Base-by-base conservation (phyloP, 768 basidiomycete species). In the Peribolospora kevripleyi region DNA sequence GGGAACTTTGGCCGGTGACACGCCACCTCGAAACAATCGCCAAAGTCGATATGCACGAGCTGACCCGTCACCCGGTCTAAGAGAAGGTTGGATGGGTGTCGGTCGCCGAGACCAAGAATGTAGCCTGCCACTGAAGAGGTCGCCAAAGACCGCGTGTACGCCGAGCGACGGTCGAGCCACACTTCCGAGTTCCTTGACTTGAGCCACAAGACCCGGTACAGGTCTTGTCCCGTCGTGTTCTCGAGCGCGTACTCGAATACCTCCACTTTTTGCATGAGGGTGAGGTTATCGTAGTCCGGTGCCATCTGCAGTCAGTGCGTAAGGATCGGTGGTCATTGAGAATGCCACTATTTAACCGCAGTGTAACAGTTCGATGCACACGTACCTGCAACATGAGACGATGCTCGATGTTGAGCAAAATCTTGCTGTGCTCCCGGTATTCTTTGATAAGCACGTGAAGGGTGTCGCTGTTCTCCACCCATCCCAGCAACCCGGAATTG, bases 201-300 rank as follows among this genome's bases (percentile, higher is more conserved):
- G 59, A 98, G 73, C 93, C 93, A 98, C 10, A 98, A 70, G 7
- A 98, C 87, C 9, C 87, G 74, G 67, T 98, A 98, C 9, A 98
- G 72, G 65, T 98, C 93, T 68, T 97, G 93, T 1, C 93, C 93
- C 0, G 88, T 95, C 2, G 93, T 97, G 63, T 97, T 95, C 68
- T 97, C 90, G 48, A 97, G 73, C 5, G 93, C 90, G 62, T 97
- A 95, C 67, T 97, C 88, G 69, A 98, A 98, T 3, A 98, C 93
- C 65, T 98, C 93, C 46, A 98, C 84, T 71, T 98, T 98, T 66
- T 98, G 91, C 51, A 98, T 75, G 4, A 95, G 72, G 40, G 82
- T 86, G 40, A 97, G 71, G 62, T 81, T 84, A 67, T 97, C 91
- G 67, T 97, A 98, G 65, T 97, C 91, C 7, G 93, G 91, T 7